These are phyloP conservation scores for Pulveroboletus sp. DNA, from an alignment of 768 basidiomycete species.

Conservation along the genomic window DNA sequence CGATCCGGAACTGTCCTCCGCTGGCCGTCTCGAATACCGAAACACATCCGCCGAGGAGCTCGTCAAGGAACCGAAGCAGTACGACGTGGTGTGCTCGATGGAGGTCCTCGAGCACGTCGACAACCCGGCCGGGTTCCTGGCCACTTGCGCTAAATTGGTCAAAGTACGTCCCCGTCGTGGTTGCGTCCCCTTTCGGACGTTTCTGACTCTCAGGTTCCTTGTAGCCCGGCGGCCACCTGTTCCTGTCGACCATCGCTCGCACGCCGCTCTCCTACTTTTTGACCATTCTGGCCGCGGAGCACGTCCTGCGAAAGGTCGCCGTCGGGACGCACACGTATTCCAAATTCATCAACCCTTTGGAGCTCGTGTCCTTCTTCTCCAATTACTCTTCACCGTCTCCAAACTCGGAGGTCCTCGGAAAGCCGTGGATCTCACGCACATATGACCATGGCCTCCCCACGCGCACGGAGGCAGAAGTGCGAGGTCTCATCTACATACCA, in stretches of 20 bases:
- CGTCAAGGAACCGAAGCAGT: slow-evolving; percentile 57
- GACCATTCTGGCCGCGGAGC: slow-evolving; percentile 77
- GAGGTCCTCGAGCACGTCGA: slow-evolving; percentile 98
- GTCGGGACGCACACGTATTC: slow-evolving; percentile 88
- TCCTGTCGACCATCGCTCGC: slow-evolving; percentile 93
- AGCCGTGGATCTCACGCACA: slow-evolving; percentile 59
- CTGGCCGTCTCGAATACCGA: slow-evolving; percentile 53
- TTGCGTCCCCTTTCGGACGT: neutral
- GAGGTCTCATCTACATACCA: slow-evolving; percentile 75
- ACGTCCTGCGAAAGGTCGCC: slow-evolving; percentile 73
- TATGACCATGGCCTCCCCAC: slow-evolving; percentile 47
- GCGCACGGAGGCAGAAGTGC: slow-evolving; percentile 70
- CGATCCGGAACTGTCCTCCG: slow-evolving; percentile 59
- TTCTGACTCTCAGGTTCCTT: slow-evolving; percentile 6
- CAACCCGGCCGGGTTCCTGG: slow-evolving; percentile 80
- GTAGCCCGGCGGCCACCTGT: slow-evolving; percentile 93
- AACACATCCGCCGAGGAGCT: slow-evolving; percentile 76
- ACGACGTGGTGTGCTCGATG: slow-evolving; percentile 95
- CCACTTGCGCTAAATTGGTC: slow-evolving; percentile 75
- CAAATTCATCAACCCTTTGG: slow-evolving; percentile 85
- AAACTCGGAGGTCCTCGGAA: slow-evolving; percentile 6
- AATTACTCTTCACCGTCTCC: slow-evolving; percentile 38
- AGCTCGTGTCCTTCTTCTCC: slow-evolving; percentile 81
- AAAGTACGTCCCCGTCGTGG: slow-evolving; percentile 60
- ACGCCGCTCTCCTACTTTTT: slow-evolving; percentile 69